A percentile compares a stretch with the other conserved stretches of the same genome.
Conservation (phyloP, 1,284 basidiomycete species). For the Lignosus rhinocerotis region DNA sequence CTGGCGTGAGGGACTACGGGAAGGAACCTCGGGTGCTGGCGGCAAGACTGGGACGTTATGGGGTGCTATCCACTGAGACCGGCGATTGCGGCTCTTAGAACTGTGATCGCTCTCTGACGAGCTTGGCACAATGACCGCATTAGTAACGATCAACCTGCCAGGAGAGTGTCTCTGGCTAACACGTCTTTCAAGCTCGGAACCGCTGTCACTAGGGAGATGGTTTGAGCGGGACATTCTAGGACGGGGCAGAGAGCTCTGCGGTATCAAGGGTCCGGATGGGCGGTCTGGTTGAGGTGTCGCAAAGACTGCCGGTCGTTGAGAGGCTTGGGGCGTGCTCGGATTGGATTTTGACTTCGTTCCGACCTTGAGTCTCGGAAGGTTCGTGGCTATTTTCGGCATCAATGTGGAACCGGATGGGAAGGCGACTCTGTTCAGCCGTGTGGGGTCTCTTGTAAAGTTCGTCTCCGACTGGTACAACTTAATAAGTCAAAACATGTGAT, state of each 20-base stretch:
- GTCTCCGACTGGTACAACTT: neutral
- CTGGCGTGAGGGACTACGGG: neutral
- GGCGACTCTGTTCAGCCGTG: neutral
- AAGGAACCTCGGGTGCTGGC: neutral
- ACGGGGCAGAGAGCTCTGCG: conserved; percentile 20
- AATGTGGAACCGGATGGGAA: neutral
- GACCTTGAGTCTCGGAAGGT: conserved; percentile 6
- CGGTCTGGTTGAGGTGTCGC: conserved; percentile 8
- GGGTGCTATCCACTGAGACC: conserved; percentile 3
- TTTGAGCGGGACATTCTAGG: conserved; percentile 1
- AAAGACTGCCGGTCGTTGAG: conserved; percentile 2
- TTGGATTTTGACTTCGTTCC: conserved; percentile 18
- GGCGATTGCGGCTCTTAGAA: conserved; percentile 1
- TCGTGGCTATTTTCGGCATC: neutral
- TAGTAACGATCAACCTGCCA: conserved; percentile 52
- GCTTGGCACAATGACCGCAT: conserved; percentile 47
- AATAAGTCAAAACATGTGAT: neutral
- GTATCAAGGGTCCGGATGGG: neutral
- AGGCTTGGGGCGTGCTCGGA: conserved; percentile 17
- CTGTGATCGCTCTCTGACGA: conserved; percentile 43
- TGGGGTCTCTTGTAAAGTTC: neutral
- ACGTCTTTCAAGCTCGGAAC: conserved; percentile 32
- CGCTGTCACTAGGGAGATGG: conserved; percentile 26
- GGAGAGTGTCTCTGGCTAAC: conserved; percentile 31
- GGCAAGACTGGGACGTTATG: neutral